These are phyloP conservation scores for Colletotrichum tropicicola DNA, from an alignment of 2,329 filamentous ascomycete genomes.

Conservation along the genomic window DNA sequence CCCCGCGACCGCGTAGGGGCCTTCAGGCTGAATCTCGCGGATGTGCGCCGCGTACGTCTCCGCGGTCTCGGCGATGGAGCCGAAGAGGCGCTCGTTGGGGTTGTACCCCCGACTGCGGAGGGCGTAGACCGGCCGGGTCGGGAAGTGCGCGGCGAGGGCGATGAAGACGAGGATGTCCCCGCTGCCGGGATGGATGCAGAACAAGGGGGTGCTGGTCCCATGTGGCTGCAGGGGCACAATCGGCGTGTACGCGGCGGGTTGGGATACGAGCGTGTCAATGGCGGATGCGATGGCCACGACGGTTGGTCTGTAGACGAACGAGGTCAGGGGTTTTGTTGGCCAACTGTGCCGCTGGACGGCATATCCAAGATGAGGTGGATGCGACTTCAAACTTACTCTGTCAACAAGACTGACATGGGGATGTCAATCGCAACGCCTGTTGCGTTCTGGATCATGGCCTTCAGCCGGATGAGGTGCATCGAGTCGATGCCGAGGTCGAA, in stretches of 20 bases:
- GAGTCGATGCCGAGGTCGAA: slow-evolving; percentile 47
- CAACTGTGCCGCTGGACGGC: background rate
- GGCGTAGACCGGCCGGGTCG: slow-evolving; percentile 54
- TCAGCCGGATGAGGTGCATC: slow-evolving; percentile 51
- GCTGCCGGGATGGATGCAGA: slow-evolving; percentile 49
- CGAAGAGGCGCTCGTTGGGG: slow-evolving; percentile 43
- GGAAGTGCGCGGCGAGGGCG: slow-evolving; percentile 44
- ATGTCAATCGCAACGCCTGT: slow-evolving; percentile 37
- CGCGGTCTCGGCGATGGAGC: slow-evolving; percentile 44
- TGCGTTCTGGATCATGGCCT: slow-evolving; percentile 42
- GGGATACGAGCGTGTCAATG: slow-evolving; percentile 17
- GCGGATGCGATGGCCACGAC: slow-evolving; percentile 28
- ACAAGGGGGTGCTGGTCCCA: slow-evolving; percentile 45
- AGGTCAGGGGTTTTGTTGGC: background rate
- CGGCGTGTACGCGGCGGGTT: slow-evolving; percentile 38
- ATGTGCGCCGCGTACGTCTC: slow-evolving; percentile 48
- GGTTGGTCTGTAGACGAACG: background rate
- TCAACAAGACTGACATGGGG: slow-evolving; percentile 46
- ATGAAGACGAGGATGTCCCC: slow-evolving; percentile 51
- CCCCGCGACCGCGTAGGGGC: slow-evolving; percentile 57
- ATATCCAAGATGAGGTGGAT: background rate
- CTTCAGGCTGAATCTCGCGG: slow-evolving; percentile 47
- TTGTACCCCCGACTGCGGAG: slow-evolving; percentile 50
- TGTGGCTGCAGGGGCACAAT: slow-evolving; percentile 43
- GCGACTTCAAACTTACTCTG: slow-evolving; percentile 36